Evolutionary conservation across 2,329 filamentous ascomycete genomes (phyloP).

Genomic region (Aureobasidium pullulans): DNA sequence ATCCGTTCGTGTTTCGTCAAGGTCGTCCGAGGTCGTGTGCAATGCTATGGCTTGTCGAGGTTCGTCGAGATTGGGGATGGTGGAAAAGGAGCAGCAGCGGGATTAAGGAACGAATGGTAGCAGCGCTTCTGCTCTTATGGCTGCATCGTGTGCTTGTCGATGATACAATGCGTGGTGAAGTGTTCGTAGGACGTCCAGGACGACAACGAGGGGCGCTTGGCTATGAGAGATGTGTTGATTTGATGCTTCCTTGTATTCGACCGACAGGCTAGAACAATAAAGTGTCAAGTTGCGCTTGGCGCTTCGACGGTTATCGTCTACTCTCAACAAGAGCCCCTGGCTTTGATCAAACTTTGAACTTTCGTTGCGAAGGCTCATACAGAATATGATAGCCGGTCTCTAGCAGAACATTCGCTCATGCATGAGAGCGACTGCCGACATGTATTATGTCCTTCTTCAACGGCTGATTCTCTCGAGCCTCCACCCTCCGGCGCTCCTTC

Average conservation of each 20-base stretch:
- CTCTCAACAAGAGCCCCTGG: slow-evolving; percentile 1
- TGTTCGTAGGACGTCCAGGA: neutral
- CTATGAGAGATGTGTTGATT: neutral
- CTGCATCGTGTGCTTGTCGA: slow-evolving; percentile 1
- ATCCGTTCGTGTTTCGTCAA: neutral
- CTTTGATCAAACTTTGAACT: neutral
- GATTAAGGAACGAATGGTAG: neutral
- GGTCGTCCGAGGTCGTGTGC: slow-evolving; percentile 3
- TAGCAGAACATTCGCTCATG: too few species aligned
- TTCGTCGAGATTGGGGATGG: neutral
- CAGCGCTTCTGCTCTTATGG: slow-evolving; percentile 1
- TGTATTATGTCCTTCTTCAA: neutral
- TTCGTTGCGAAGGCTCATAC: neutral
- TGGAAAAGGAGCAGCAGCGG: neutral
- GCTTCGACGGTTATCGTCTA: slow-evolving; percentile 4
- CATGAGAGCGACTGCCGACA: neutral
- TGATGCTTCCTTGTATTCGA: neutral
- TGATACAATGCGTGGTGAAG: neutral
- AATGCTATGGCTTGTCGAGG: neutral
- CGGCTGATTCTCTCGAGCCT: neutral
- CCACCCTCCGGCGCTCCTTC: neutral
- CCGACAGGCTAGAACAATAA: slow-evolving; percentile 1
- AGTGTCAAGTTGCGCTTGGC: slow-evolving; percentile 8
- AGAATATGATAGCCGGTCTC: neutral
- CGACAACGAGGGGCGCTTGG: neutral